Conservation (phyloP, 73 alveolate species). For the Symbiodinium pilosum region DNA sequence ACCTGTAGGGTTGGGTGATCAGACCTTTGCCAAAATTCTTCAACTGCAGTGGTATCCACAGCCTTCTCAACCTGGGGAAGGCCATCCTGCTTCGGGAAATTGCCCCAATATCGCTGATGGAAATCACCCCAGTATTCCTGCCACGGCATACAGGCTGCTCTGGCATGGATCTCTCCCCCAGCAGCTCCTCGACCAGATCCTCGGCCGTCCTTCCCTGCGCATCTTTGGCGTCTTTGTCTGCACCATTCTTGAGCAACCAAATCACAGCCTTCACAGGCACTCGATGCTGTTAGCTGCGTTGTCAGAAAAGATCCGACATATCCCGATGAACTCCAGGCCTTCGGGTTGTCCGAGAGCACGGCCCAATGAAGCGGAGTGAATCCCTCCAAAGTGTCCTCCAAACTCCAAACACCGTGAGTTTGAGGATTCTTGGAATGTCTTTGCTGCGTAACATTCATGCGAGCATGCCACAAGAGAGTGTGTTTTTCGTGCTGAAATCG, state of each 20-base stretch:
- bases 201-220: constrained; percentile 52
- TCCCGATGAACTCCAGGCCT: background rate
- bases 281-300: no score
- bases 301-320: background rate
- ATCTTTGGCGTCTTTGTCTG: constrained; percentile 38
- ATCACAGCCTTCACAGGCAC: constrained; percentile 5
- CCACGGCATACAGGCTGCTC: background rate
- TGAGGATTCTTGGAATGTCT: no score
- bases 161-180: no score
- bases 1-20: constrained; percentile 13
- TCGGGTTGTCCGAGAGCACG: constrained; percentile 90
- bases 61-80: constrained; percentile 65
- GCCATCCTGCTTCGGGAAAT: constrained; percentile 66
- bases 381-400: constrained; percentile 94
- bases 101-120: constrained; percentile 83
- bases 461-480: background rate
- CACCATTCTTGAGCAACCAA: constrained; percentile 50
- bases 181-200: constrained; percentile 36
- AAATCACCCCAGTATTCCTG: constrained; percentile 84
- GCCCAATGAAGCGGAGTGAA: constrained; percentile 94
- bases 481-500: background rate
- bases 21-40: background rate
- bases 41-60: background rate
- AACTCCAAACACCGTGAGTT: background rate
- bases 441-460: no score